These are phyloP conservation scores for Ogataea salicorniae DNA, from an alignment of 805 yeast species.

Conservation along the genomic window DNA sequence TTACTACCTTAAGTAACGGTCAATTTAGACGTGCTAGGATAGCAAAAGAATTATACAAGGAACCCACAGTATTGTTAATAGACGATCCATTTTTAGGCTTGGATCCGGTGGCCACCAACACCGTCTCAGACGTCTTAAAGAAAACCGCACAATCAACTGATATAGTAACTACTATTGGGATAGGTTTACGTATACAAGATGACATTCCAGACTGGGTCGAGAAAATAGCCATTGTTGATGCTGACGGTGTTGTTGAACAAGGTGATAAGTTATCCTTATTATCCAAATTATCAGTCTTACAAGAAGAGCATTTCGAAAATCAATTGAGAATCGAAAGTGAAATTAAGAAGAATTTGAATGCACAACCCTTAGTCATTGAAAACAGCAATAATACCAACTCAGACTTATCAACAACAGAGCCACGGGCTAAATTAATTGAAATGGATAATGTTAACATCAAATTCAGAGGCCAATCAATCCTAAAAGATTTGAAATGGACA, in stretches of 20 bases:
- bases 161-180: slow-evolving; percentile 48
- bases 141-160: slow-evolving; percentile 11
- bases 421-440: slow-evolving; percentile 33
- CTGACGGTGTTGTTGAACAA: slow-evolving; percentile 43
- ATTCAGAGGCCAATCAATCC: slow-evolving; percentile 57
- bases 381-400: not conserved
- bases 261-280: slow-evolving; percentile 39
- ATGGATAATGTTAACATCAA: slow-evolving; percentile 59
- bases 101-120: slow-evolving; percentile 65
- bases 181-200: slow-evolving; percentile 79
- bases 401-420: not conserved
- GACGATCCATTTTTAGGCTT: slow-evolving; percentile 94
- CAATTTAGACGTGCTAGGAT: slow-evolving; percentile 88
- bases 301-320: slow-evolving; percentile 17
- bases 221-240: slow-evolving; percentile 59
- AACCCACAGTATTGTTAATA: slow-evolving; percentile 62
- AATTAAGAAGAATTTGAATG: not conserved
- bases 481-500: slow-evolving; percentile 59
- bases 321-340: slow-evolving; percentile 15
- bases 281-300: slow-evolving; percentile 18
- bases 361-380: too few relatives aligned
- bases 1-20: slow-evolving; percentile 86
- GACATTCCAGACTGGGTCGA: slow-evolving; percentile 74
- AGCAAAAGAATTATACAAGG: slow-evolving; percentile 63
- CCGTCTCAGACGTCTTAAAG: slow-evolving; percentile 52